Base-by-base conservation (phyloP, 768 basidiomycete species). In the Macrolepiota albuminosa region DNA sequence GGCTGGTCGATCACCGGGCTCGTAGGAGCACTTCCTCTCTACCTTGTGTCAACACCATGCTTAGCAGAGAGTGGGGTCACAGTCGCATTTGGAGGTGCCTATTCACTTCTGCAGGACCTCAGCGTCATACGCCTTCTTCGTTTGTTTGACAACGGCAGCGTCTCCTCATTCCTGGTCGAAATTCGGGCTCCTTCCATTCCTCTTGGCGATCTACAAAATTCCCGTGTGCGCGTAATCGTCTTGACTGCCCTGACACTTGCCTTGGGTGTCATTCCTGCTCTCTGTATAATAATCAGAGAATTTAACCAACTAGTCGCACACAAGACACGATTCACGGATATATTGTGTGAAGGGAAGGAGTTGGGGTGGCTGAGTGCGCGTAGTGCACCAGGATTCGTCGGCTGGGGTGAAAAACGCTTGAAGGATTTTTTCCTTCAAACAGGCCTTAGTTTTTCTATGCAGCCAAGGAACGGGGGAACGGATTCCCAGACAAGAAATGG, bases 91-190 rank as follows among this genome's bases (percentile, higher is more conserved):
- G 76, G 77, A 40, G 90, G 91, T 6, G 76, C 79, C 6, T 86
- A 83, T 59, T 87, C 88, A 3, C 83, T 82, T 0, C 75, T 93
- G 14, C 83, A 88, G 57, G 91, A 94, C 69, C 80, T 94, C 58
- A 88, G 85, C 61, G 70, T 94, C n/a, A 70, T 91, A 37, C 83
- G 90, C 2, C 79, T 93, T n/a, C 72, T 94, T 54, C 80, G 83
- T 24, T 68, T 87, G 14, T 70, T 91, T 39, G 83, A 88, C 63
- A 70, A 70, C 48, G 72, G 75, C 7, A 68, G 69, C 43, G 61
- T 78, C 21, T 69, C 78, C 21, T 67, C 74, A 7, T 68, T 72
- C 60, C 50, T 73, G 56, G 48, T 71, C 61, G 53, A 66, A 46
- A 56, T 74, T 54, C 63, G 66, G 63, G 63, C 57, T 34, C 77